A percentile compares a stretch with the other conserved stretches of the same genome.
Evolutionary conservation across 169 alveolate genomes (phyloP).

Genomic region (Theileria sp.): DNA sequence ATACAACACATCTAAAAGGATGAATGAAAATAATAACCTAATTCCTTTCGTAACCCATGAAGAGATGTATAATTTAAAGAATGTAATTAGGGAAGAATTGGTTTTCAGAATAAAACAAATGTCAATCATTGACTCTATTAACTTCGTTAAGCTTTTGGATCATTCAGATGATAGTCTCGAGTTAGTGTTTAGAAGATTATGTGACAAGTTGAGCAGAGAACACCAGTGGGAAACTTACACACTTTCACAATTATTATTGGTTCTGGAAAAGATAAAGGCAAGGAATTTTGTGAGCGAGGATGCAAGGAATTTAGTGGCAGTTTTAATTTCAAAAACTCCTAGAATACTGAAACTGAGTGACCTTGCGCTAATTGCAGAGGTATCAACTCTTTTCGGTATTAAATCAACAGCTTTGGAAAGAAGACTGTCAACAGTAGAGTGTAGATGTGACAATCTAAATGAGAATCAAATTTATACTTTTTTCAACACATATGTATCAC

Average conservation of each 20-base stretch:
- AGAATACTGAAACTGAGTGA: slow-evolving; percentile 51
- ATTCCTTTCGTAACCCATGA: slow-evolving; percentile 26
- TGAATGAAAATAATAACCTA: slow-evolving; percentile 11
- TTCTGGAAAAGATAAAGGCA: slow-evolving; percentile 7
- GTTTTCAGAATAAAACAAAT: slow-evolving; percentile 30
- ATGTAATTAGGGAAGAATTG: slow-evolving; percentile 25
- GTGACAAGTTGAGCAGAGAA: slow-evolving; percentile 45
- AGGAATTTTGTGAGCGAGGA: slow-evolving; percentile 31
- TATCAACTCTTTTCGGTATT: slow-evolving; percentile 39
- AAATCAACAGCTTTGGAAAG: slow-evolving; percentile 26
- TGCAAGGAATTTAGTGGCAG: slow-evolving; percentile 36
- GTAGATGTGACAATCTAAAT: slow-evolving; percentile 41
- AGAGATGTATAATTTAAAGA: slow-evolving; percentile 9
- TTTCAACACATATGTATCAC: slow-evolving; percentile 11
- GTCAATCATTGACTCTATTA: slow-evolving; percentile 54
- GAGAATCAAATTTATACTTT: slow-evolving; percentile 34
- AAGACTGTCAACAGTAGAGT: slow-evolving; percentile 23
- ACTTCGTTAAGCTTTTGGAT: slow-evolving; percentile 28
- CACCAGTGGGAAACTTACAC: slow-evolving; percentile 48
- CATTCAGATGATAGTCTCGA: slow-evolving; percentile 22
- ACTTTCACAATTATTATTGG: slow-evolving; percentile 24
- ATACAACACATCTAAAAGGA: neutral
- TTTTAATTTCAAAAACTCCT: slow-evolving; percentile 10
- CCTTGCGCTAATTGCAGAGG: slow-evolving; percentile 14
- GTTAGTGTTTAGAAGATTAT: slow-evolving; percentile 35